Evolutionary conservation across 2,329 filamentous ascomycete species (phyloP), one percentile per base, ranked within the genome.

Genomic region (Zymoseptoria ardabiliae): DNA sequence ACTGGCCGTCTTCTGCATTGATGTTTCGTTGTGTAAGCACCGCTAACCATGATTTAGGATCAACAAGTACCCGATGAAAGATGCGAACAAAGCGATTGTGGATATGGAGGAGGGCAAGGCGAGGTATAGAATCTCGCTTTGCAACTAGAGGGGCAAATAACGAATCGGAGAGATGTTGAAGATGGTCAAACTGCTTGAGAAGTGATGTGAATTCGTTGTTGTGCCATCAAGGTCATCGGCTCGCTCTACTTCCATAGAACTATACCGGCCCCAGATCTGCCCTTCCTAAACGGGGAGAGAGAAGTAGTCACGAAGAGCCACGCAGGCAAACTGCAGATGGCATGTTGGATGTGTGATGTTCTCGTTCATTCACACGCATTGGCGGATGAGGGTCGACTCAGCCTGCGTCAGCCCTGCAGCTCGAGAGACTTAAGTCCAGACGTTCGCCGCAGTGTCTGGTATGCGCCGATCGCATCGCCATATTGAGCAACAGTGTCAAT

Each of bases 31-130:
- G 10, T 41, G 11, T 4, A 41, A 17, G 13, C 35, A 6, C 6
- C 4, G 35, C 35, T 45, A 7, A 45, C 35, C 35, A 13, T 45
- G 11, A n/a, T 45, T n/a, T 45, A 45, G 35, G 35, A 81, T 91
- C 45, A 82, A 90, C 77, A 78, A 78, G 69, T 75, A 81, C 41
- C 77, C 79, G 0, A 77, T 88, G 77, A 81, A 78, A 69, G 79
- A 84, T 19, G 81, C 81, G 2, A 87, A 87, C 70, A 68, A 80
- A 69, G 78, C 77, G 2, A 72, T 86, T 25, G 66, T 85, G 19
- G 83, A 86, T 61, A 78, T 86, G 75, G 79, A 82, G 11, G 71
- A 72, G 0, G 84, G 83, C 1, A 82, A 83, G 71, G 79, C 74
- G 54, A 71, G 78, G 58, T 80, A 78, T 63, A 68, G 77, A 22